Conservation (phyloP, 495 filamentous ascomycete species). For the Lasiosphaeria miniovina region DNA sequence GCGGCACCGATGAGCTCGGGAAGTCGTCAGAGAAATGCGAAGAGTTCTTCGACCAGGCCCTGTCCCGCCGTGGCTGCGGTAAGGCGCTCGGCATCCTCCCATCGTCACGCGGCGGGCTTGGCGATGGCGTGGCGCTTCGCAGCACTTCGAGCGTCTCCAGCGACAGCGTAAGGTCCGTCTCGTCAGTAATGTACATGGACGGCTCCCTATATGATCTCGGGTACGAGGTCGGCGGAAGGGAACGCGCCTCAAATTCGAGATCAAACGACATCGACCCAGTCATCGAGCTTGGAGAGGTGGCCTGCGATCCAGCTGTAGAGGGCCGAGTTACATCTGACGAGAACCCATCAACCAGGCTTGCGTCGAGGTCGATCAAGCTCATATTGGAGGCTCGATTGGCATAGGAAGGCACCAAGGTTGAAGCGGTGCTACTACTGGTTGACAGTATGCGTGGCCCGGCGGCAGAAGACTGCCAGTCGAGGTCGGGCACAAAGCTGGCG, state of each 20-base stretch:
- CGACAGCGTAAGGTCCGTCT: background rate
- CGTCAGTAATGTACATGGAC: constrained; percentile 10
- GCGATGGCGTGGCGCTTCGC: constrained; percentile 2
- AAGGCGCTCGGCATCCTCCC: background rate
- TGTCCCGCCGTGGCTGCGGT: background rate
- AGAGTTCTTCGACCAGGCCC: background rate
- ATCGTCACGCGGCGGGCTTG: background rate
- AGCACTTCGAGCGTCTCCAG: constrained; percentile 2
- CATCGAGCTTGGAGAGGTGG: constrained; percentile 10
- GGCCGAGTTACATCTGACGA: background rate
- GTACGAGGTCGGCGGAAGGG: constrained; percentile 3
- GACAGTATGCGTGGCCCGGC: background rate
- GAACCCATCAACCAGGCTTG: background rate
- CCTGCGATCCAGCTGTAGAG: background rate
- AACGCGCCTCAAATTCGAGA: constrained; percentile 12
- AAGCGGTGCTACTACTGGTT: background rate
- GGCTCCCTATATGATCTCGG: constrained; percentile 5
- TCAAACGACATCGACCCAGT: constrained; percentile 12
- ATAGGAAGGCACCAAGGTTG: background rate
- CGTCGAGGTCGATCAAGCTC: constrained; percentile 2
- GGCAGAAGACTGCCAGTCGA: background rate
- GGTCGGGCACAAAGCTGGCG: background rate
- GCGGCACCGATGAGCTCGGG: background rate
- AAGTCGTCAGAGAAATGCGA: background rate
- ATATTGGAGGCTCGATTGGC: background rate